Evolutionary conservation across 164 flowering plant species (phyloP).

Genomic region (Vitis amurensis): DNA sequence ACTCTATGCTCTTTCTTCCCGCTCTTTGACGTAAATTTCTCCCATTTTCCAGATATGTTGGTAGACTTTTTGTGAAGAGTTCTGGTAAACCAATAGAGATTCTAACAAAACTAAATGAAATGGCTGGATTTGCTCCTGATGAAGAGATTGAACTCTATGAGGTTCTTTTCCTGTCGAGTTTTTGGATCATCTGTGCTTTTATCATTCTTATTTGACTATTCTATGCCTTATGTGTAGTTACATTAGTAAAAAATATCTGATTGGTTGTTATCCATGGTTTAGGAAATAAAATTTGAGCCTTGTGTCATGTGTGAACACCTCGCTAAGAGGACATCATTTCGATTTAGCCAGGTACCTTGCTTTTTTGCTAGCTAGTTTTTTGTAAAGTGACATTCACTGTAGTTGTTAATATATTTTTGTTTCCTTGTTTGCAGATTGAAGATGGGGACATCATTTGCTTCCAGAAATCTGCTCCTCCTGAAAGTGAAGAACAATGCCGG

Average conservation of each 20-base stretch:
- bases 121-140: slow-evolving; percentile 86
- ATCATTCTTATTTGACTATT: too few species aligned
- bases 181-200: background rate
- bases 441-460: slow-evolving; percentile 96
- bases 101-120: slow-evolving; percentile 66
- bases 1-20: background rate
- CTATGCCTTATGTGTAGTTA: background rate
- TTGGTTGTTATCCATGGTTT: slow-evolving; percentile 7
- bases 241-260: background rate
- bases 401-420: background rate
- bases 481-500: slow-evolving; percentile 45
- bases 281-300: slow-evolving; percentile 98
- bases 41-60: slow-evolving; percentile 69
- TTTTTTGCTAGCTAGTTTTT: background rate
- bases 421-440: slow-evolving; percentile 62
- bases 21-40: slow-evolving; percentile 5
- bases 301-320: slow-evolving; percentile 90
- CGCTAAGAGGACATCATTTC: slow-evolving; percentile 72
- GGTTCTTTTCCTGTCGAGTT: slow-evolving; percentile 39
- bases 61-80: slow-evolving; percentile 84
- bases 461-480: slow-evolving; percentile 57
- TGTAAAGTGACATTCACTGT: background rate
- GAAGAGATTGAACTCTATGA: slow-evolving; percentile 95
- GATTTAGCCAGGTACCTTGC: slow-evolving; percentile 69
- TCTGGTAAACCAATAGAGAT: slow-evolving; percentile 76